Evolutionary conservation across 2,329 filamentous ascomycete species (phyloP).

Genomic region (Emmonsiellopsis sp.): DNA sequence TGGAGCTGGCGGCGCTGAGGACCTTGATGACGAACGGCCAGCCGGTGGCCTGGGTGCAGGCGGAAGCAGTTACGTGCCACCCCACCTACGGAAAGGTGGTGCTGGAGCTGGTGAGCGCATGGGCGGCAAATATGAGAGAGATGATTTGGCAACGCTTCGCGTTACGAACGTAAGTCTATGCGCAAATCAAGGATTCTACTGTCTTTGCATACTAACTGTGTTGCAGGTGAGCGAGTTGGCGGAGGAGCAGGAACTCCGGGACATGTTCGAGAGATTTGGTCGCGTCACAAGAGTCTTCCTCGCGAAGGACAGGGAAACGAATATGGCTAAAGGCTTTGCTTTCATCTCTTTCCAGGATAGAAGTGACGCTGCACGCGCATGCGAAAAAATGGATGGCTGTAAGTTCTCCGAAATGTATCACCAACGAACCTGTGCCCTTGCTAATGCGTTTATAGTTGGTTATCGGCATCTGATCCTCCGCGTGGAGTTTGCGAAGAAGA

Average conservation of each 20-base stretch:
- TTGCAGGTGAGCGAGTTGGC: slow-evolving; percentile 86
- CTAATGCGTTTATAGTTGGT: slow-evolving; percentile 31
- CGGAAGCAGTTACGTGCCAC: slow-evolving; percentile 86
- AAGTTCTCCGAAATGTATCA: slow-evolving; percentile 26
- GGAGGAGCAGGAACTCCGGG: slow-evolving; percentile 87
- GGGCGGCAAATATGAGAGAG: slow-evolving; percentile 88
- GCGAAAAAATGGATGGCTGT: slow-evolving; percentile 96
- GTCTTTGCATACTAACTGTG: slow-evolving; percentile 7
- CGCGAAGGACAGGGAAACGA: slow-evolving; percentile 94
- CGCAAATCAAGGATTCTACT: slow-evolving; percentile 1
- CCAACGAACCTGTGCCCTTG: background rate
- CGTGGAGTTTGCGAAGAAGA: slow-evolving; percentile 44
- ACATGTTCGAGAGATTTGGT: slow-evolving; percentile 97
- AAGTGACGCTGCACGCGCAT: slow-evolving; percentile 80
- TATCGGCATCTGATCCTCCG: slow-evolving; percentile 45
- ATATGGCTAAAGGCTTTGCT: slow-evolving; percentile 93
- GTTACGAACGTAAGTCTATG: slow-evolving; percentile 79
- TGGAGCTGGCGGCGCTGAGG: slow-evolving; percentile 28
- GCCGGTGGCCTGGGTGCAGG: slow-evolving; percentile 50
- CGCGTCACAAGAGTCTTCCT: slow-evolving; percentile 95
- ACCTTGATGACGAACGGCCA: slow-evolving; percentile 35
- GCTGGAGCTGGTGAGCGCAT: slow-evolving; percentile 66
- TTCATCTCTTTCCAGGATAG: slow-evolving; percentile 96
- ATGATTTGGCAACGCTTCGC: slow-evolving; percentile 90
- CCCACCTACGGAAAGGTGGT: slow-evolving; percentile 69